These are phyloP conservation scores for Alternaria infectoria DNA, from an alignment of 2,329 filamentous ascomycete genomes.

Conservation along the genomic window DNA sequence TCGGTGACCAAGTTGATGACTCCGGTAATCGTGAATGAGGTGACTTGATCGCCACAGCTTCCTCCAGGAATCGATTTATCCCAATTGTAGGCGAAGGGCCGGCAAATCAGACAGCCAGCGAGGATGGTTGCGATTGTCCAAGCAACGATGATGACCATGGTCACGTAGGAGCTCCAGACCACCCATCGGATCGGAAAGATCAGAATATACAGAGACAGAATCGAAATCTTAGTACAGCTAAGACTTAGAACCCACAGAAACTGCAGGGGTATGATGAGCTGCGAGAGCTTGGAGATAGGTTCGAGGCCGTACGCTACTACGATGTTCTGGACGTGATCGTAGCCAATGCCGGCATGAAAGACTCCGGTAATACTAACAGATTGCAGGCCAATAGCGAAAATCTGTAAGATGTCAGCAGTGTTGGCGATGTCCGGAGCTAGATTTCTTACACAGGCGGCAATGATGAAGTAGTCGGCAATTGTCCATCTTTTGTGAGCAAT, in stretches of 20 bases:
- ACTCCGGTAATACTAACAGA: not conserved
- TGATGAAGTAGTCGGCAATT: not conserved
- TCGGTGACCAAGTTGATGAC: not conserved
- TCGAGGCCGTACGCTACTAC: not conserved
- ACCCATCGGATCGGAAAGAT: not conserved
- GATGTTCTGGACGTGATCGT: not conserved
- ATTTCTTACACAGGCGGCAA: not conserved
- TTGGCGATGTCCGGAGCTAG: not conserved
- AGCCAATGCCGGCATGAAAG: not conserved
- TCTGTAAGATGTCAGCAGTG: not conserved
- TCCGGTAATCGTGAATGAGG: not conserved
- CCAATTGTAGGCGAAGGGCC: constrained; percentile 24
- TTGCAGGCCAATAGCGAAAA: not conserved
- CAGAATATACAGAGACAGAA: not conserved
- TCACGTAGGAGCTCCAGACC: not conserved
- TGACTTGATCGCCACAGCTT: constrained; percentile 9
- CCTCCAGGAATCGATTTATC: constrained; percentile 29
- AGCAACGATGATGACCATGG: not conserved
- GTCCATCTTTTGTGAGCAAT: constrained; percentile 1
- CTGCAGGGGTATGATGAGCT: not conserved
- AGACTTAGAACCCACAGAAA: constrained; percentile 1
- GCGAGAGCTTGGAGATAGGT: not conserved
- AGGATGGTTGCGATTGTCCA: not conserved
- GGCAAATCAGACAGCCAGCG: not conserved
- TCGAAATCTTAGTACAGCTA: not conserved